Evolutionary conservation across 1,284 basidiomycete genomes (phyloP).

Genomic region (Naganishia albida): DNA sequence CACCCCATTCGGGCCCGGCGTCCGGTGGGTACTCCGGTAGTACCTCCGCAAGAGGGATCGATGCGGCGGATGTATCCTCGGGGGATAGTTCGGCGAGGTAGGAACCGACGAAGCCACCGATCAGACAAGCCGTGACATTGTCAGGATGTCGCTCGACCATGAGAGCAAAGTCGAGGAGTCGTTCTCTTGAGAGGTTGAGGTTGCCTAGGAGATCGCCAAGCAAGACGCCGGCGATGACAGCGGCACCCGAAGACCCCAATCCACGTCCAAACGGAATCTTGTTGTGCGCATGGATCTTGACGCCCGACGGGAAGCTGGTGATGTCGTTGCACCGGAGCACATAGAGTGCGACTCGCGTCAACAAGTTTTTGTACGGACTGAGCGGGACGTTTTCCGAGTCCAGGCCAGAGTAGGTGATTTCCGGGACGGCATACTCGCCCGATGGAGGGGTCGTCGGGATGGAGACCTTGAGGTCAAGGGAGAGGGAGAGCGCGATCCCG

Average conservation of each 20-base stretch:
- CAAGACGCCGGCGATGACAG: conserved; percentile 93
- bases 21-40: conserved; percentile 94
- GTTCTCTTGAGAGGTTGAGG: conserved; percentile 67
- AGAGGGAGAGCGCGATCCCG: conserved; percentile 89
- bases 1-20: conserved; percentile 87
- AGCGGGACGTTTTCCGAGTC: conserved; percentile 89
- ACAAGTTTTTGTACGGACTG: conserved; percentile 94
- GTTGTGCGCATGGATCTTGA: conserved; percentile 77
- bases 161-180: conserved; percentile 91
- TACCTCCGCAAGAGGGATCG: conserved; percentile 93
- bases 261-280: conserved; percentile 97
- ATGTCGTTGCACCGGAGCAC: conserved; percentile 84
- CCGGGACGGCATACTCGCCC: conserved; percentile 61
- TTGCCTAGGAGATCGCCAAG: conserved; percentile 81
- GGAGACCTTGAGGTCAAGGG: conserved; percentile 75
- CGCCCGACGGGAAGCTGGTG: conserved; percentile 70
- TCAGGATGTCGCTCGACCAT: conserved; percentile 99
- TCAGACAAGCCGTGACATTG: conserved; percentile 95
- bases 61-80: conserved; percentile 74
- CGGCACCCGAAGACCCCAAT: conserved; percentile 94
- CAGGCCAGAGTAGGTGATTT: conserved; percentile 79
- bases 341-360: conserved; percentile 96
- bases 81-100: conserved; percentile 81
- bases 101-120: conserved; percentile 97
- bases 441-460: conserved; percentile 41